These are phyloP conservation scores for Apiospora aurea DNA, from an alignment of 2,329 filamentous ascomycete species.

Conservation along the genomic window DNA sequence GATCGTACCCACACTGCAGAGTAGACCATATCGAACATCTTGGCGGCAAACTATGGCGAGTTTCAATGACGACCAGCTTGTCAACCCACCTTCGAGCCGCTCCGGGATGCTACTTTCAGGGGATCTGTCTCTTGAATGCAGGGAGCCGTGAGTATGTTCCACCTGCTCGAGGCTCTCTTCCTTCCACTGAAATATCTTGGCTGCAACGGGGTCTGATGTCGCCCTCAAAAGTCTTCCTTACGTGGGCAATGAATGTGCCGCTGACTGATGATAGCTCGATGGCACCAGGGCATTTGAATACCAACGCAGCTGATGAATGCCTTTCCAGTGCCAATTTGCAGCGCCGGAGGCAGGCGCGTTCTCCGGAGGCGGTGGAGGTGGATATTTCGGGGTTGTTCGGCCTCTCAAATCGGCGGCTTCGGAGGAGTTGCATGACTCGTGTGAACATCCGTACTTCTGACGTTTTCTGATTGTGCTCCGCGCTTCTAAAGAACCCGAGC, in stretches of 20 bases:
- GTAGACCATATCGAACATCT: background rate
- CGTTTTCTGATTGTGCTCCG: background rate
- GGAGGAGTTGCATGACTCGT: slow-evolving; percentile 2
- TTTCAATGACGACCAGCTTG: background rate
- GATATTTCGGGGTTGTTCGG: background rate
- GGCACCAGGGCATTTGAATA: background rate
- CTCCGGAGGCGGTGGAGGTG: background rate
- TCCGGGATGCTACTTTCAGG: background rate
- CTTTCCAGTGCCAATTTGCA: background rate
- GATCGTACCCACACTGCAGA: background rate
- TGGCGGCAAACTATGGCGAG: background rate
- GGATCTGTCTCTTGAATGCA: background rate
- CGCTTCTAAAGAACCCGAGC: background rate
- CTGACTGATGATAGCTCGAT: background rate
- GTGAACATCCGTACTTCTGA: background rate
- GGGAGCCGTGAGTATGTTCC: background rate
- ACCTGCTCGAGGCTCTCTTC: background rate
- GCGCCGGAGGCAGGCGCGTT: background rate
- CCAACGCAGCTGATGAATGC: background rate
- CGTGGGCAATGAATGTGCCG: background rate
- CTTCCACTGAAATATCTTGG: background rate
- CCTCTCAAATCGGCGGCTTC: background rate
- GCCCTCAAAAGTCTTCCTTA: background rate
- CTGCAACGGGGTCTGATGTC: background rate
- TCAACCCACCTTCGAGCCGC: background rate